A percentile compares a stretch with the other conserved stretches of the same genome.
phyloP scores from a whole-genome alignment of 2,329 filamentous ascomycete genomes.

The Coniella lustricola region DNA sequence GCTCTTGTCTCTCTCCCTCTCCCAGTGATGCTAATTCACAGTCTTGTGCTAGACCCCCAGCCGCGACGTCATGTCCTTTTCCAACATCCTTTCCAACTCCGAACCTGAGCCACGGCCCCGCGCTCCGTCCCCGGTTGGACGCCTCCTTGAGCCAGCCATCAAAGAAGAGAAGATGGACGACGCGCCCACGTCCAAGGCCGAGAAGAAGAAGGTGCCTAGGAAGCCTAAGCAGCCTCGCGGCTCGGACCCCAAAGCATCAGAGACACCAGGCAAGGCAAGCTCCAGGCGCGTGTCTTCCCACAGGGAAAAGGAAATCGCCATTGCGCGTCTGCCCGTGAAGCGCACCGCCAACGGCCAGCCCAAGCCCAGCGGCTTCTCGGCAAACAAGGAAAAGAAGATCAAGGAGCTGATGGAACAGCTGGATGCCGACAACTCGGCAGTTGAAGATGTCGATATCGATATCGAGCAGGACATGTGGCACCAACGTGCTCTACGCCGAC shows the following conservation, averaged over 20 bases:
- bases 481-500: slow-evolving; percentile 59
- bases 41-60: slow-evolving; percentile 52
- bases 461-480: slow-evolving; percentile 41
- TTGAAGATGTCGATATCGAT: slow-evolving; percentile 37
- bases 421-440: slow-evolving; percentile 34
- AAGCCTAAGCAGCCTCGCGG: slow-evolving; percentile 42
- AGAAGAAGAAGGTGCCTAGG: slow-evolving; percentile 30
- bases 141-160: slow-evolving; percentile 6
- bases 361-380: slow-evolving; percentile 40
- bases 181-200: slow-evolving; percentile 18
- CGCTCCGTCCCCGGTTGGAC: slow-evolving; percentile 6
- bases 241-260: slow-evolving; percentile 44
- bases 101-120: slow-evolving; percentile 55
- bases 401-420: slow-evolving; percentile 52
- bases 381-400: slow-evolving; percentile 62
- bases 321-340: slow-evolving; percentile 45
- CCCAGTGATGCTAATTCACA: slow-evolving; percentile 1
- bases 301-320: slow-evolving; percentile 34
- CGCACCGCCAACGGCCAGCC: slow-evolving; percentile 53
- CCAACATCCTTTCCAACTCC: slow-evolving; percentile 81
- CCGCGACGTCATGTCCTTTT: slow-evolving; percentile 85
- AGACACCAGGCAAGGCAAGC: slow-evolving; percentile 37
- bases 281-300: slow-evolving; percentile 42
- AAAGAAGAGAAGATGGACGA: slow-evolving; percentile 17
- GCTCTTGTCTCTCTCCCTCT: background rate